Evolutionary conservation across 345 rosid genomes (phyloP).

Genomic region (Pistacia vera): DNA sequence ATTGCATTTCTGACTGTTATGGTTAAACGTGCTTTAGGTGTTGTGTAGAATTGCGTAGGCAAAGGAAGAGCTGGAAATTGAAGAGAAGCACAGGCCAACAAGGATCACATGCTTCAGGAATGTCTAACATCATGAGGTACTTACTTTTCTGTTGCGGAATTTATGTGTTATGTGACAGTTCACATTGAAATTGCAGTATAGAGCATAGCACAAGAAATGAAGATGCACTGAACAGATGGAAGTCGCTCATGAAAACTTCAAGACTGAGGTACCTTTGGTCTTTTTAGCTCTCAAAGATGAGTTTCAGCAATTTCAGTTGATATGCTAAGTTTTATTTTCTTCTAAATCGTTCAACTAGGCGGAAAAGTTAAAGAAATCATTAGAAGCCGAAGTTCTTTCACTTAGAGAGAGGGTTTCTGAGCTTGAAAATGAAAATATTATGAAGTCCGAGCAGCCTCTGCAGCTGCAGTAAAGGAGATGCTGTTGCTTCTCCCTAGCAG

Average conservation of each 20-base stretch:
- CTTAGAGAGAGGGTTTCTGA: conserved; percentile 72
- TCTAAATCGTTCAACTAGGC: conserved; percentile 43
- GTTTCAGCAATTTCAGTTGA: not conserved
- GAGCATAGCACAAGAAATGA: conserved; percentile 93
- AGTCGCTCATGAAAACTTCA: conserved; percentile 77
- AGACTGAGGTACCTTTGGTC: conserved; percentile 58
- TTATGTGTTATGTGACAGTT: conserved; percentile 19
- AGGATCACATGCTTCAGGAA: conserved; percentile 94
- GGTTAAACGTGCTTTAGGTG: conserved; percentile 40
- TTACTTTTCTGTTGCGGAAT: conserved; percentile 6
- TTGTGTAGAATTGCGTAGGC: conserved; percentile 51
- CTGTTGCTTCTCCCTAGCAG: conserved; percentile 64
- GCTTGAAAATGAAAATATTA: conserved; percentile 66
- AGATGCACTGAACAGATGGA: conserved; percentile 92
- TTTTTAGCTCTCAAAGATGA: conserved; percentile 12
- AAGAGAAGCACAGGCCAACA: conserved; percentile 76
- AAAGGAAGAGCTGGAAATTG: conserved; percentile 66
- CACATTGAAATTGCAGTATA: conserved; percentile 59
- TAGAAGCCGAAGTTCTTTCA: conserved; percentile 71
- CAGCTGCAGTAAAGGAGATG: conserved; percentile 69
- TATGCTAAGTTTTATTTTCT: not conserved
- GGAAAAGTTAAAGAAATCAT: conserved; percentile 61
- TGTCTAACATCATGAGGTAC: conserved; percentile 10
- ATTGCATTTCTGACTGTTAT: conserved; percentile 7
- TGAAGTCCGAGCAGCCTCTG: conserved; percentile 70